Conservation (phyloP, 1,284 basidiomycete species). For the Ustilago esculenta region DNA sequence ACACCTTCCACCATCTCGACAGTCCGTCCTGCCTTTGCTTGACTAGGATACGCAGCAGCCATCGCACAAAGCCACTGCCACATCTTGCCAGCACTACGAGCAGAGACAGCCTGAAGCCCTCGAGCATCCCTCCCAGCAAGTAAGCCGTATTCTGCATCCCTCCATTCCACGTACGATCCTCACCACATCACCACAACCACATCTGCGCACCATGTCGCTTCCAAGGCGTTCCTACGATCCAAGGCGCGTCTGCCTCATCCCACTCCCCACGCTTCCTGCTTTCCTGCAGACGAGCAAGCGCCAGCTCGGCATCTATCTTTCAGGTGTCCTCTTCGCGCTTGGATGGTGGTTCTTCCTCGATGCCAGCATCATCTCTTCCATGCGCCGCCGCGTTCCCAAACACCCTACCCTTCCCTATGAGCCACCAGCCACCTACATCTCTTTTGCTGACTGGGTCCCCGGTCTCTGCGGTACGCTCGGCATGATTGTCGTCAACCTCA, state of each 20-base stretch:
- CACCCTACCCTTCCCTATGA: slow-evolving; percentile 75
- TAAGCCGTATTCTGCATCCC: no score
- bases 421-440: slow-evolving; percentile 83
- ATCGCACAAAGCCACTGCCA: no score
- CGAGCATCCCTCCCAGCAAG: no score
- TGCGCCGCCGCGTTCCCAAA: slow-evolving; percentile 74
- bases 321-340: slow-evolving; percentile 89
- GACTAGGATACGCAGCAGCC: no score
- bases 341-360: slow-evolving; percentile 97
- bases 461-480: slow-evolving; percentile 93
- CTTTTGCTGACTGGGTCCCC: slow-evolving; percentile 93
- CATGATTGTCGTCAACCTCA: slow-evolving; percentile 89
- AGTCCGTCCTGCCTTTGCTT: no score
- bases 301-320: slow-evolving; percentile 86
- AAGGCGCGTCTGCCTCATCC: slow-evolving; percentile 77
- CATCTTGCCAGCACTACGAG: no score
- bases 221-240: slow-evolving; percentile 85
- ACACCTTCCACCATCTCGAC: no score
- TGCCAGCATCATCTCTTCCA: slow-evolving; percentile 81
- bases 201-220: slow-evolving; percentile 78
- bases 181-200: no score
- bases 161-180: background rate
- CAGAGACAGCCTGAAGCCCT: no score
- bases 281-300: slow-evolving; percentile 73
- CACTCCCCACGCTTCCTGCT: slow-evolving; percentile 68